phyloP scores from a whole-genome alignment of 257 asterid species.

The Forsythia viridissima region DNA sequence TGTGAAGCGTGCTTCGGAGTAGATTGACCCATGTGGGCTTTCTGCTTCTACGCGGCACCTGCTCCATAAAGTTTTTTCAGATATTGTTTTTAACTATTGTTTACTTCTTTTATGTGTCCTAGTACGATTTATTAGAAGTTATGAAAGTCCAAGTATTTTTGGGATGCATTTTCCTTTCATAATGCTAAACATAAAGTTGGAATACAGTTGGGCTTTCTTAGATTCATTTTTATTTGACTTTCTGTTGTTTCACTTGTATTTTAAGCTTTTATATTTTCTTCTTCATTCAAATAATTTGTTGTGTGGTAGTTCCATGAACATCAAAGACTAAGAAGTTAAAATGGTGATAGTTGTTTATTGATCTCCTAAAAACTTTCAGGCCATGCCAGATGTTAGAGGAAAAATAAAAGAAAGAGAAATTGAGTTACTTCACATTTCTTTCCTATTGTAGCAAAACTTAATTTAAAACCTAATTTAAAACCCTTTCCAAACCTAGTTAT shows the following conservation, averaged over 20 bases:
- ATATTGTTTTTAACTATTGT: neutral
- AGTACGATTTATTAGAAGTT: neutral
- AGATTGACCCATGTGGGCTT: neutral
- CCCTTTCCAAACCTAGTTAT: neutral
- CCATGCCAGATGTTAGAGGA: neutral
- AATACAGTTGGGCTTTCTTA: neutral
- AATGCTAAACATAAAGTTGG: neutral
- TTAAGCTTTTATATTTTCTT: neutral
- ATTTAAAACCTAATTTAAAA: neutral
- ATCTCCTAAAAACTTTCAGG: neutral
- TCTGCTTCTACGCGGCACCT: neutral
- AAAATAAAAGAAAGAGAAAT: neutral
- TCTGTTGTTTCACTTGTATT: neutral
- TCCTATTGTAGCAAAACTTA: neutral
- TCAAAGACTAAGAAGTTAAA: neutral
- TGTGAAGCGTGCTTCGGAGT: neutral
- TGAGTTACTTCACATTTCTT: neutral
- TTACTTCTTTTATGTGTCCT: neutral
- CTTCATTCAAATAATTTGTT: neutral
- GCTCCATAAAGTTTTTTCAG: neutral
- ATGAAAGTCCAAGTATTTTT: neutral
- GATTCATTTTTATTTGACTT: neutral
- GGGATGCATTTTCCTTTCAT: neutral
- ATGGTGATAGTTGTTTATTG: neutral
- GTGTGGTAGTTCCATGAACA: neutral